phyloP scores from a whole-genome alignment of 163 green algal genomes.

The Chlamydomonas reinhardtii region DNA sequence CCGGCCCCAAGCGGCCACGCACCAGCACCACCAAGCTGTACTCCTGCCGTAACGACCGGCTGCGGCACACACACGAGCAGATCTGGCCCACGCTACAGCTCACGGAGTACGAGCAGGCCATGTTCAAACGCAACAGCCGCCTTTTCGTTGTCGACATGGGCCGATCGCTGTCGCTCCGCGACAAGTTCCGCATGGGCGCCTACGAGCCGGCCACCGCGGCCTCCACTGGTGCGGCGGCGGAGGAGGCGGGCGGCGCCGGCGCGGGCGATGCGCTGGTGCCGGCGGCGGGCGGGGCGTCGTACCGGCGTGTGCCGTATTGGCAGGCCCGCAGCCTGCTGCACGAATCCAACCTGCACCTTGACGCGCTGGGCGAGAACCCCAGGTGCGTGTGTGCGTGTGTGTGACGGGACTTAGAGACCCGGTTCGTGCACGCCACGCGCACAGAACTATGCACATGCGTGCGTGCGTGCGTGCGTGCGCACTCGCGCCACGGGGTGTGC shows the following conservation, averaged over 20 bases:
- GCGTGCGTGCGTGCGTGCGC: too few species aligned
- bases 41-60: slow-evolving; percentile 53
- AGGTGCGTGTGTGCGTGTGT: slow-evolving; percentile 12
- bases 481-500: too few species aligned
- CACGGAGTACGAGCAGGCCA: slow-evolving; percentile 43
- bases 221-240: neutral
- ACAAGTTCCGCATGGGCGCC: slow-evolving; percentile 49
- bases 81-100: slow-evolving; percentile 61
- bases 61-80: slow-evolving; percentile 56
- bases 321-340: slow-evolving; percentile 50
- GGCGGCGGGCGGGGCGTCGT: neutral
- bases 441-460: too few species aligned
- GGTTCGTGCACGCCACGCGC: too few species aligned
- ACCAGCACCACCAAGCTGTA: slow-evolving; percentile 47
- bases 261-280: neutral
- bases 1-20: slow-evolving; percentile 12
- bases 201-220: neutral
- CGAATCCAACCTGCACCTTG: slow-evolving; percentile 59
- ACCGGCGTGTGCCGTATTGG: slow-evolving; percentile 37
- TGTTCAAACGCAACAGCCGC: slow-evolving; percentile 58
- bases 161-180: slow-evolving; percentile 36
- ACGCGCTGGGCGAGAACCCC: slow-evolving; percentile 60
- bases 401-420: too few species aligned
- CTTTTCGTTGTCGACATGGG: slow-evolving; percentile 58
- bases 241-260: neutral